Evolutionary conservation across 495 filamentous ascomycete species (phyloP).

Genomic region (Penicillium samsonianum): DNA sequence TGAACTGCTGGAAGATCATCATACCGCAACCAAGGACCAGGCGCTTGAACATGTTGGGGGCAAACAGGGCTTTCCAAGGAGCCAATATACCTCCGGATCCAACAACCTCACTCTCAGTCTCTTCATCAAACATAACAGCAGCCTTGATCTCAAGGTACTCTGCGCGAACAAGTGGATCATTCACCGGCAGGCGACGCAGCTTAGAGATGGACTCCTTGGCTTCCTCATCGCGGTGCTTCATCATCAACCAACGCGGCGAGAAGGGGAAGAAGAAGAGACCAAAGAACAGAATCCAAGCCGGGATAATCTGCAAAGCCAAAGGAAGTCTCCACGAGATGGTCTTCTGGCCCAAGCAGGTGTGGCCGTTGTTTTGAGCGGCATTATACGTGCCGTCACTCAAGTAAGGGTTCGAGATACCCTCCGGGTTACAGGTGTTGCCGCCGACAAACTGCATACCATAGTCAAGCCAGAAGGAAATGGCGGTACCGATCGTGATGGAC

Average conservation of each 20-base stretch:
- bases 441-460: slow-evolving; percentile 67
- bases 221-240: slow-evolving; percentile 78
- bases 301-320: slow-evolving; percentile 49
- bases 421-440: slow-evolving; percentile 57
- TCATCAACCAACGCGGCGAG: slow-evolving; percentile 76
- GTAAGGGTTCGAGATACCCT: slow-evolving; percentile 35
- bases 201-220: slow-evolving; percentile 60
- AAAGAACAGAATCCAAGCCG: slow-evolving; percentile 66
- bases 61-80: slow-evolving; percentile 55
- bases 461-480: slow-evolving; percentile 71
- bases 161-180: slow-evolving; percentile 64
- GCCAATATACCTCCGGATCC: slow-evolving; percentile 55
- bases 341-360: slow-evolving; percentile 56
- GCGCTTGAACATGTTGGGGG: slow-evolving; percentile 61
- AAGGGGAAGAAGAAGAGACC: slow-evolving; percentile 76
- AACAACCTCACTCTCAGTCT: slow-evolving; percentile 57
- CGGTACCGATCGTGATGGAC: slow-evolving; percentile 74
- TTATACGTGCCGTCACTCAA: slow-evolving; percentile 33
- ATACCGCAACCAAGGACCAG: slow-evolving; percentile 55
- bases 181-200: slow-evolving; percentile 62
- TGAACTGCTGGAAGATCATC: slow-evolving; percentile 59
- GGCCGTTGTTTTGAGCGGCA: slow-evolving; percentile 59
- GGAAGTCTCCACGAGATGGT: slow-evolving; percentile 47
- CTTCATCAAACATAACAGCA: slow-evolving; percentile 56
- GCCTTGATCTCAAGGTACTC: slow-evolving; percentile 70